Percentiles rank a stretch among this genome's conserved stretches.
Evolutionary conservation across 768 basidiomycete species (phyloP).

Genomic region (Kwoniella sp.): DNA sequence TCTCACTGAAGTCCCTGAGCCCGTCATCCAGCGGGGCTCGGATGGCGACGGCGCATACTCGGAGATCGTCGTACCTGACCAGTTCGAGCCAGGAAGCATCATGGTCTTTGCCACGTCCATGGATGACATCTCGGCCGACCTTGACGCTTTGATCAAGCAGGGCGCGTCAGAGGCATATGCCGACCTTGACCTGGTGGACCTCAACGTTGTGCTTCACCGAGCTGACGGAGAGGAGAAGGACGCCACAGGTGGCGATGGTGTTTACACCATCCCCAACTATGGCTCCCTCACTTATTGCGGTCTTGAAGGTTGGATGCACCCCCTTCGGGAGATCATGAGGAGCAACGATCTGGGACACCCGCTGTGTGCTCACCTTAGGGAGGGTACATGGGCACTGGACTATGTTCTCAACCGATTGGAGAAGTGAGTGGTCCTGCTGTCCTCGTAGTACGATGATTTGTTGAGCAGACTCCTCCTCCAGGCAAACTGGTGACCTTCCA

Average conservation of each 20-base stretch:
- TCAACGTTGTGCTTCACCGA: conserved; percentile 82
- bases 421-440: conserved; percentile 56
- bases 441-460: background rate
- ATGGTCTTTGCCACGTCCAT: conserved; percentile 87
- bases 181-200: conserved; percentile 73
- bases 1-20: conserved; percentile 62
- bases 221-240: conserved; percentile 89
- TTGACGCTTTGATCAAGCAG: conserved; percentile 70
- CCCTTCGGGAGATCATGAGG: conserved; percentile 73
- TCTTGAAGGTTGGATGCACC: conserved; percentile 95
- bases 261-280: conserved; percentile 70
- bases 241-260: conserved; percentile 74
- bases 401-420: conserved; percentile 69
- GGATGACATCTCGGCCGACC: conserved; percentile 63
- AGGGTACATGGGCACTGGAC: conserved; percentile 88
- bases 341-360: conserved; percentile 92
- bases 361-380: conserved; percentile 77
- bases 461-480: conserved; percentile 9
- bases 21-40: conserved; percentile 60
- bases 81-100: conserved; percentile 92
- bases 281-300: conserved; percentile 85
- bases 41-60: conserved; percentile 67
- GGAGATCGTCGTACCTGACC: conserved; percentile 76
- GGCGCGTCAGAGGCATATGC: conserved; percentile 70
- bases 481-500: conserved; percentile 60